These are phyloP conservation scores for Xylogone sp. DNA, from an alignment of 2,329 filamentous ascomycete genomes.

Conservation along the genomic window DNA sequence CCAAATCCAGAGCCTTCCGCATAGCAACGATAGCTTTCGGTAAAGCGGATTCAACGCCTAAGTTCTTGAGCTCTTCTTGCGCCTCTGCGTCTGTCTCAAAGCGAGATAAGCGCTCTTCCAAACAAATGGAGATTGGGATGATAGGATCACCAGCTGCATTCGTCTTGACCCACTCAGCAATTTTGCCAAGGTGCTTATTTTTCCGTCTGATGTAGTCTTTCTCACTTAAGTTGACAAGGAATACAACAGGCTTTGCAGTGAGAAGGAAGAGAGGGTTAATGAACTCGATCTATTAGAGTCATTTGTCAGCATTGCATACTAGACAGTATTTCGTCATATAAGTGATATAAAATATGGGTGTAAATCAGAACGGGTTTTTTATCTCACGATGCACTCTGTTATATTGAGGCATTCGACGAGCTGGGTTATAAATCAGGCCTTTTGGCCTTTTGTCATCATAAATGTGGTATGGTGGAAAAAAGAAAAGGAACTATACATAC, in stretches of 20 bases:
- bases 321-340: slow-evolving; percentile 17
- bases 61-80: slow-evolving; percentile 80
- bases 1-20: slow-evolving; percentile 85
- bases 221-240: slow-evolving; percentile 94
- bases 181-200: slow-evolving; percentile 96
- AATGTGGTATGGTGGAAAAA: slow-evolving; percentile 32
- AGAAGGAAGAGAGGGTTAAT: slow-evolving; percentile 97
- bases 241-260: slow-evolving; percentile 95
- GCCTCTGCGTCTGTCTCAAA: slow-evolving; percentile 76
- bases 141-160: slow-evolving; percentile 84
- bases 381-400: slow-evolving; percentile 86
- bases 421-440: slow-evolving; percentile 87
- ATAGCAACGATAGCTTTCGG: slow-evolving; percentile 91
- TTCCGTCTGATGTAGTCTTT: slow-evolving; percentile 97
- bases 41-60: slow-evolving; percentile 82
- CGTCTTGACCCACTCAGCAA: slow-evolving; percentile 93
- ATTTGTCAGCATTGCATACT: slow-evolving; percentile 12
- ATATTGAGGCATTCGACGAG: slow-evolving; percentile 92
- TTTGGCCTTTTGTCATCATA: slow-evolving; percentile 98
- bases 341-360: slow-evolving; percentile 12
- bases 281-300: slow-evolving; percentile 72
- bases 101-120: slow-evolving; percentile 85
- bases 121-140: slow-evolving; percentile 87
- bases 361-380: slow-evolving; percentile 39
- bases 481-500: slow-evolving; percentile 52